Percentiles rank a stretch among this genome's conserved stretches.
These are phyloP conservation scores for Castanopsis chinensis DNA, from an alignment of 306 rosid genomes.

Conservation along the genomic window DNA sequence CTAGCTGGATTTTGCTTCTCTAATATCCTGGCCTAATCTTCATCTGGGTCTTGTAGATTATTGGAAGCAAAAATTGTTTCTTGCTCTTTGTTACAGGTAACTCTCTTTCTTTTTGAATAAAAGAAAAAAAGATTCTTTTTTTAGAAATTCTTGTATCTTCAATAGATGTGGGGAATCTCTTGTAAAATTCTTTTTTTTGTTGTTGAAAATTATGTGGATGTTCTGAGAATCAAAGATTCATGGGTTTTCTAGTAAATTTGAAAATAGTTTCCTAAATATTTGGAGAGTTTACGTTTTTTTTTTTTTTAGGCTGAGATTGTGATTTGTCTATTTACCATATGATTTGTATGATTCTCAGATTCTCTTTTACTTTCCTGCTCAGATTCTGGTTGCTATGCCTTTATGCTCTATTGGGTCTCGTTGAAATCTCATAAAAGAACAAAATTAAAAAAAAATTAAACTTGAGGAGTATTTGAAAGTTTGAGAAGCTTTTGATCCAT, in stretches of 20 bases:
- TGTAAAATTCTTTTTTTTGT: not conserved
- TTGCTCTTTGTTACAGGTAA: not conserved
- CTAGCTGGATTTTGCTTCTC: conserved; percentile 24
- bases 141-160: not conserved
- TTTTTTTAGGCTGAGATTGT: not conserved
- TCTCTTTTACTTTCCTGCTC: conserved; percentile 5
- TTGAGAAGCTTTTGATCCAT: conserved; percentile 22
- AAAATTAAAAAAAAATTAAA: too few relatives aligned
- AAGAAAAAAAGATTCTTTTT: not conserved
- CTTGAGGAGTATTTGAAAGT: not conserved
- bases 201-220: not conserved
- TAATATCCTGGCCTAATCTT: not conserved
- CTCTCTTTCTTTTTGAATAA: not conserved
- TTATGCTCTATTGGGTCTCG: conserved; percentile 16
- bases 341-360: not conserved
- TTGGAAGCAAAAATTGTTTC: not conserved
- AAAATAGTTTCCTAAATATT: not conserved
- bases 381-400: conserved; percentile 3
- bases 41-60: not conserved
- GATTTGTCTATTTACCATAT: not conserved
- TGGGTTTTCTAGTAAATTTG: not conserved
- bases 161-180: not conserved
- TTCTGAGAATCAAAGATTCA: not conserved
- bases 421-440: conserved; percentile 16
- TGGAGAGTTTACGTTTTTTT: not conserved